Base-by-base conservation (phyloP, 2,329 filamentous ascomycete species). In the Stemphylium vesicarium region DNA sequence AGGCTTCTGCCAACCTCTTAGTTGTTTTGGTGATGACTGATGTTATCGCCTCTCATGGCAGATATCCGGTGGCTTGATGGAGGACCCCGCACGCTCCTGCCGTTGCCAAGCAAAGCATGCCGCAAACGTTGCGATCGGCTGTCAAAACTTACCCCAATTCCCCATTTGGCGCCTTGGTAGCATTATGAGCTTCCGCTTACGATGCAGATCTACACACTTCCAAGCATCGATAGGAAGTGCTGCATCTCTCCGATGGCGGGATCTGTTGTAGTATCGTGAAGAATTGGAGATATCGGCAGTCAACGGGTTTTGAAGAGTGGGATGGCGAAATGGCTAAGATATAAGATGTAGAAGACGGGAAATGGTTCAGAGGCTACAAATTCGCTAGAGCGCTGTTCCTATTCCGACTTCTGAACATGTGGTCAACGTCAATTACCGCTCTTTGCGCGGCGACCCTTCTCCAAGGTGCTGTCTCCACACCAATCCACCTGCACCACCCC, bases 111-210 rank as follows among this genome's bases (percentile, higher is more conserved):
- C 49, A 9, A 18, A 50, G 20, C 31, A 18, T 50, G 40, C 46
- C 39, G 43, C 18, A 53, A 39, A 36, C 12, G 41, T 45, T 37
- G 18, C 40, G 48, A 45, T 45, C 38, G 36, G 32, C 37, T 41
- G 41, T 29, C 38, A 42, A 46, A 45, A 16, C 32, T 45, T 43
- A 46, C 44, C 32, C 46, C 18, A 24, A 37, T 22, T 42, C 50
- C 37, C 18, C 37, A 33, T 50, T 45, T 60, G 50, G 55, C 55
- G 57, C 39, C 57, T 60, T 60, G 57, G 57, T 58, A 38, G 35
- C 57, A 56, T 35, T 60, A 47, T 48, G 50, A 65, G 63, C 63
- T 65, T 62, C 61, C 61, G 33, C 3, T 56, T 65, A 33, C 31
- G 59, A 64, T 41, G 11, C 24, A 50, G 55, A 57, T 64, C 33